A percentile compares a stretch with the other conserved stretches of the same genome.
Conservation (phyloP, 1,139 yeast genomes). For the Spathaspora sp. region DNA sequence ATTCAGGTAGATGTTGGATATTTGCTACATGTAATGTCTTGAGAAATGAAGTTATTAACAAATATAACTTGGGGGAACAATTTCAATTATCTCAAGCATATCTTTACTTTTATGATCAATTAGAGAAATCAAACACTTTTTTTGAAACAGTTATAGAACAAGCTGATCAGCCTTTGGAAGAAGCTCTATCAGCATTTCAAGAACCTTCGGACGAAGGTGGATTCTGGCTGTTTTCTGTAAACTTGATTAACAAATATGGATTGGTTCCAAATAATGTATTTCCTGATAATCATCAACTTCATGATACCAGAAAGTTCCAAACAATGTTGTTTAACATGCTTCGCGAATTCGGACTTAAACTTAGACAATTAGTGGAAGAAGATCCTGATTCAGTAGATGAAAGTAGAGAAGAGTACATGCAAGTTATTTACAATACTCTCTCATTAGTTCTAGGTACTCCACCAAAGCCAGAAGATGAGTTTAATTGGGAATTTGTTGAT, state of each 20-base stretch:
- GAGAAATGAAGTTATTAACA: conserved; percentile 60
- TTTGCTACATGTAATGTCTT: conserved; percentile 78
- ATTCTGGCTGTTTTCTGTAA: conserved; percentile 80
- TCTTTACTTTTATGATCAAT: conserved; percentile 34
- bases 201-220: conserved; percentile 82
- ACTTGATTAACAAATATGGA: conserved; percentile 75
- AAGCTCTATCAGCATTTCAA: conserved; percentile 44
- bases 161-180: not conserved
- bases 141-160: conserved; percentile 51
- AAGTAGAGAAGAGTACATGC: conserved; percentile 51
- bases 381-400: conserved; percentile 23
- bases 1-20: conserved; percentile 88
- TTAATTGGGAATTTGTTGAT: conserved; percentile 73
- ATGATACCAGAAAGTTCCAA: conserved; percentile 57
- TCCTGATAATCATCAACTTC: conserved; percentile 72
- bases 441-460: conserved; percentile 74
- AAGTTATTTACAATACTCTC: conserved; percentile 61
- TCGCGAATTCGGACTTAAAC: conserved; percentile 70
- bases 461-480: conserved; percentile 65
- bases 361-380: conserved; percentile 47
- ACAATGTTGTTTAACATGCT: conserved; percentile 62
- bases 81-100: conserved; percentile 69
- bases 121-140: conserved; percentile 61
- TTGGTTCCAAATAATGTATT: conserved; percentile 68
- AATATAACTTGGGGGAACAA: conserved; percentile 59